Evolutionary conservation across 1,139 yeast genomes (phyloP).

Genomic region (Yamadazyma buinensis): DNA sequence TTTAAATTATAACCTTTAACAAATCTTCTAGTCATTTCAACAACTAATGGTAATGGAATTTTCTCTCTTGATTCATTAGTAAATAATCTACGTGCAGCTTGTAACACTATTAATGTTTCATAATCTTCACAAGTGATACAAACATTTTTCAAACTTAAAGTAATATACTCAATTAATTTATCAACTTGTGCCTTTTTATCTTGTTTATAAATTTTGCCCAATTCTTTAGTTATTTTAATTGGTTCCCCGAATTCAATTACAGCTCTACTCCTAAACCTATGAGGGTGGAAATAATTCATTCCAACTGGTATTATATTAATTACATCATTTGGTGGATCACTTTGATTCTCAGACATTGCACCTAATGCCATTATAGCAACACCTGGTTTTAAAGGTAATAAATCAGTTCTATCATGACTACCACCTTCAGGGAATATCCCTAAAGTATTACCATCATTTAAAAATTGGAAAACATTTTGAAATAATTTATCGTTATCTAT

Average conservation of each 20-base stretch:
- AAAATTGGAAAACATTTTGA: constrained; percentile 59
- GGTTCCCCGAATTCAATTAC: constrained; percentile 94
- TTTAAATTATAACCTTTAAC: constrained; percentile 38
- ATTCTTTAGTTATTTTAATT: constrained; percentile 59
- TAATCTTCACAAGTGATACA: constrained; percentile 91
- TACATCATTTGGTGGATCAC: constrained; percentile 61
- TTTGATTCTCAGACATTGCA: constrained; percentile 60
- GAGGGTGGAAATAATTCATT: constrained; percentile 95
- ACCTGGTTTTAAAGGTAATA: constrained; percentile 92
- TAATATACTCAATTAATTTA: constrained; percentile 63
- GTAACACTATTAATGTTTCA: constrained; percentile 88
- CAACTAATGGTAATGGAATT: constrained; percentile 42
- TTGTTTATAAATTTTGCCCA: constrained; percentile 62
- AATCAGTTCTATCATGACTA: constrained; percentile 88
- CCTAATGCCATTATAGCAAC: constrained; percentile 98
- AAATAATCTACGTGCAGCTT: constrained; percentile 64
- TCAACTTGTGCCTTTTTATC: constrained; percentile 66
- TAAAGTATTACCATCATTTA: constrained; percentile 53
- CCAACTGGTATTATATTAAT: constrained; percentile 94
- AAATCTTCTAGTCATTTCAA: constrained; percentile 43
- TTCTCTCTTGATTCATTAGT: constrained; percentile 30
- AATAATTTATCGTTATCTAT: constrained; percentile 60
- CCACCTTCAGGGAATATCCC: constrained; percentile 80
- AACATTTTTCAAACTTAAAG: constrained; percentile 78
- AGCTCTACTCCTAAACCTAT: constrained; percentile 90